Evolutionary conservation across 2,329 filamentous ascomycete species (phyloP).

Genomic region (Zelopaecilomyces penicillatus): DNA sequence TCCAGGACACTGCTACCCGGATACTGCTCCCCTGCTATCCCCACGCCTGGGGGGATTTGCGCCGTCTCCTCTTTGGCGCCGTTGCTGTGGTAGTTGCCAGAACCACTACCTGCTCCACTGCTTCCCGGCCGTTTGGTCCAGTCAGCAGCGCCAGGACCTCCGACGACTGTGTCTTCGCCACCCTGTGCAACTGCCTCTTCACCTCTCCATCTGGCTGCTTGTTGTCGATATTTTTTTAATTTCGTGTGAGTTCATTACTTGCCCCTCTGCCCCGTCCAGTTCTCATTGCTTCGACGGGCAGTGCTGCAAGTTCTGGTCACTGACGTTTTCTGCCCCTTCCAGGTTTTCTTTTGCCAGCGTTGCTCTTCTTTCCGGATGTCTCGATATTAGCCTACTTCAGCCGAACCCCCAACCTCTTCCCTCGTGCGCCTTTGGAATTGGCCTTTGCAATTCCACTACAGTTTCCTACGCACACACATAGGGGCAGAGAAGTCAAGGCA

Average conservation of each 20-base stretch:
- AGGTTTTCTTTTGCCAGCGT: constrained; percentile 1
- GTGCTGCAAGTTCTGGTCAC: no score
- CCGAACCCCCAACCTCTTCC: background rate
- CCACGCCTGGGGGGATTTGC: no score
- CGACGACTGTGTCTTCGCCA: constrained; percentile 9
- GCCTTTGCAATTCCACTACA: background rate
- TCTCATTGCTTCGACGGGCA: no score
- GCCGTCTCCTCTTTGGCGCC: background rate
- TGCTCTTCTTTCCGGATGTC: constrained; percentile 5
- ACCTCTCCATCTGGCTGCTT: constrained; percentile 1
- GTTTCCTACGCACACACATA: background rate
- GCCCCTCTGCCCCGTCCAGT: constrained; percentile 3
- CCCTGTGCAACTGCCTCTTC: constrained; percentile 4
- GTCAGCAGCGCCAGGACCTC: background rate
- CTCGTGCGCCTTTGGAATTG: background rate
- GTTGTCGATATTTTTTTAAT: constrained; percentile 1
- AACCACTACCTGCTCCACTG: constrained; percentile 3
- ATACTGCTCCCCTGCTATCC: no score
- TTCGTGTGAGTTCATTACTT: constrained; percentile 3
- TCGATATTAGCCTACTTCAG: constrained; percentile 1
- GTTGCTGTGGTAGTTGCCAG: constrained; percentile 1
- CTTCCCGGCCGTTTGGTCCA: constrained; percentile 1
- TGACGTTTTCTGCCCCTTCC: background rate
- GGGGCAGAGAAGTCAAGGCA: constrained; percentile 1
- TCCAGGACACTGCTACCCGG: no score